Evolutionary conservation across 2,329 filamentous ascomycete species (phyloP).

Genomic region (Talaromyces sp.): DNA sequence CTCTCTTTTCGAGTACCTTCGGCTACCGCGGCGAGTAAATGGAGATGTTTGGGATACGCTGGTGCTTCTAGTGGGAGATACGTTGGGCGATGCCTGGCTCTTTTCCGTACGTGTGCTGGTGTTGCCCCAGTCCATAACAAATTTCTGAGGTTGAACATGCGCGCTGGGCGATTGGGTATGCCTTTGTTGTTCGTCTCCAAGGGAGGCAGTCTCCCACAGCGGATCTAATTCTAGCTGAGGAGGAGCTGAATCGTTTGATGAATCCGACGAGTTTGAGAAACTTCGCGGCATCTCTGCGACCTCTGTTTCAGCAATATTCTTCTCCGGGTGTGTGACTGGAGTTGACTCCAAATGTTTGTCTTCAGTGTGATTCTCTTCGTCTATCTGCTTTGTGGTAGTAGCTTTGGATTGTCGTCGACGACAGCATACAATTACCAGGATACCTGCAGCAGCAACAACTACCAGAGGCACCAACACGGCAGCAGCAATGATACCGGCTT

Average conservation of each 20-base stretch:
- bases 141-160: slow-evolving; percentile 25
- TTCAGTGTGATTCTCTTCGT: slow-evolving; percentile 7
- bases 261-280: slow-evolving; percentile 24
- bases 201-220: slow-evolving; percentile 33
- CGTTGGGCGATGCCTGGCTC: slow-evolving; percentile 26
- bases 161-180: slow-evolving; percentile 1
- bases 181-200: slow-evolving; percentile 23
- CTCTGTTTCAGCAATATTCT: neutral
- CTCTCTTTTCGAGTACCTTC: slow-evolving; percentile 35
- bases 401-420: slow-evolving; percentile 30
- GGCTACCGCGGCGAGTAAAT: slow-evolving; percentile 30
- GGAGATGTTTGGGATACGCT: slow-evolving; percentile 34
- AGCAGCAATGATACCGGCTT: slow-evolving; percentile 40
- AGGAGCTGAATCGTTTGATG: slow-evolving; percentile 28
- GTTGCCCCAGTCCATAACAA: slow-evolving; percentile 34
- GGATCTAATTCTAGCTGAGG: slow-evolving; percentile 38
- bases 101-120: slow-evolving; percentile 25
- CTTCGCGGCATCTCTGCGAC: slow-evolving; percentile 26
- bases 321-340: slow-evolving; percentile 1
- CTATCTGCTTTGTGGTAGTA: slow-evolving; percentile 27
- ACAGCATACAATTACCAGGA: slow-evolving; percentile 38
- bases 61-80: slow-evolving; percentile 29
- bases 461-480: slow-evolving; percentile 38
- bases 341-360: neutral
- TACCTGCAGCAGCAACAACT: slow-evolving; percentile 29